Base-by-base conservation (phyloP, 148 eudicot species). In the Agrostemma githago region DNA sequence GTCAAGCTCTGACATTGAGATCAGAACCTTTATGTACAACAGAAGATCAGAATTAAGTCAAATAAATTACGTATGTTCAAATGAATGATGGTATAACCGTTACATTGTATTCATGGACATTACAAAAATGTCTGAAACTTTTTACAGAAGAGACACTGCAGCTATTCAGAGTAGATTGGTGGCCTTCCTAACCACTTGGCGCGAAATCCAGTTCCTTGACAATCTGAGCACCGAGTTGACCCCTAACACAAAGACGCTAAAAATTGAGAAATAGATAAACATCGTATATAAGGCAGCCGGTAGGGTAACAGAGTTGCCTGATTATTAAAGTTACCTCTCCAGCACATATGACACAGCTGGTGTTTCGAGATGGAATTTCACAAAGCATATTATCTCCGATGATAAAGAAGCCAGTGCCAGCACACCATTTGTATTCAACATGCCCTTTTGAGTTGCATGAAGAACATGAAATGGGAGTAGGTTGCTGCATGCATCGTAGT, bases 341-440 rank as follows among this genome's bases (percentile, higher is more conserved):
- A 12, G 88, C 72, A 72, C 98, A 94, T 53, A 94, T 94, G 7
- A 94, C 86, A 76, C 98, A 94, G 46, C 71, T 88, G 14, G 92
- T 89, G 82, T 87, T 88, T 66, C 91, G 86, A 21, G 98, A 94
- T 3, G 96, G 97, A 67, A 94, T 92, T 87, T 94, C 89, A 77
- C 98, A 94, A 41, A 94, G 92, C 97, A 91, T 91, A 87, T 91
- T 94, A 74, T 94, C 93, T 37, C 97, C 98, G n/a, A 94, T 82
- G 54, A 94, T 88, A 77, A 94, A 94, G 83, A 89, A 94, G 66
- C 97, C 97, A 6, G 98, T 94, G 59, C 98, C 98, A 57, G 84
- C 76, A 78, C 98, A 94, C 97, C 98, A 94, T 82, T 94, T 84
- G 82, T 97, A 94, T 53, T 94, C 98, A 12, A 89, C 87, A 70